Conservation (phyloP, 352 stramenopile species). For the Phytophthora fragariae region DNA sequence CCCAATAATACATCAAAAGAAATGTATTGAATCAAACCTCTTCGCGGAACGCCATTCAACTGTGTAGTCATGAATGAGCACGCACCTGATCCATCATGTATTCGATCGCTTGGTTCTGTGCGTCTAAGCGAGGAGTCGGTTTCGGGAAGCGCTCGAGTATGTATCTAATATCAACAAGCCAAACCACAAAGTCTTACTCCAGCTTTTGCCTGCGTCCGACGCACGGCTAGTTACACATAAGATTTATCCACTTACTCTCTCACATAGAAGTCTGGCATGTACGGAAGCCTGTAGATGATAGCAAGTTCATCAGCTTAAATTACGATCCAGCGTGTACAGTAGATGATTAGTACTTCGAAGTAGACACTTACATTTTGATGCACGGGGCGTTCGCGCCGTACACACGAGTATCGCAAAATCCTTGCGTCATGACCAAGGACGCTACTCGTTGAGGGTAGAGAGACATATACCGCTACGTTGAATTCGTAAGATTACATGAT, state of each 20-base stretch:
- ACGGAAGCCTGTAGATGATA: slow-evolving; percentile 49
- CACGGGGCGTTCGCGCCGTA: slow-evolving; percentile 57
- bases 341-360: background rate
- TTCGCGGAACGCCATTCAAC: too few relatives aligned
- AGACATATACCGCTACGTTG: slow-evolving; percentile 56
- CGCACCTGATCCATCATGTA: slow-evolving; percentile 77
- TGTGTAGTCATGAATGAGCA: too few relatives aligned
- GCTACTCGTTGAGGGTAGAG: slow-evolving; percentile 66
- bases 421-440: slow-evolving; percentile 72
- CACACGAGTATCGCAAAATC: slow-evolving; percentile 61
- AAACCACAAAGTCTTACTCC: background rate
- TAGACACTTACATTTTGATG: slow-evolving; percentile 56
- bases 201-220: background rate
- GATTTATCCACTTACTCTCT: slow-evolving; percentile 51
- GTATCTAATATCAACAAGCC: slow-evolving; percentile 42
- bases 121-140: slow-evolving; percentile 30
- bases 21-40: background rate
- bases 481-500: background rate
- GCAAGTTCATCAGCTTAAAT: background rate
- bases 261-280: slow-evolving; percentile 79
- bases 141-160: slow-evolving; percentile 64
- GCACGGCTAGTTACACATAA: background rate
- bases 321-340: background rate
- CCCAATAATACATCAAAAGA: background rate
- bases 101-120: slow-evolving; percentile 52